Evolutionary conservation across 768 basidiomycete species (phyloP).

Genomic region (Hemileccinum rubropunctum): DNA sequence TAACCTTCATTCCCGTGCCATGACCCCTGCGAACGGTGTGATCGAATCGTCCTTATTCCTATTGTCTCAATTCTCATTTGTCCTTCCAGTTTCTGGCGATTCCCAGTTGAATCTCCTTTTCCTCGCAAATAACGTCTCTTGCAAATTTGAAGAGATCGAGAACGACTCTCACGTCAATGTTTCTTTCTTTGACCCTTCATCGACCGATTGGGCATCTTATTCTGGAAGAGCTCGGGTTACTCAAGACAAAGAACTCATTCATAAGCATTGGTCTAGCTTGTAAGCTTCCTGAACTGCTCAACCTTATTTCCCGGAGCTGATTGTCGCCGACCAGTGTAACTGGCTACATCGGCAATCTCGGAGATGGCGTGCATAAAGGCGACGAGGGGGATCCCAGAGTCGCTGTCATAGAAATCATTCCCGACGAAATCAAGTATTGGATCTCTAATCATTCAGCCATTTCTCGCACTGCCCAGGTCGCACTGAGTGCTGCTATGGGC

Average conservation of each 20-base stretch:
- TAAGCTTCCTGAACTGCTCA: constrained; percentile 22
- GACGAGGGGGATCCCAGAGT: constrained; percentile 77
- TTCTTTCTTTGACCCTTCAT: constrained; percentile 64
- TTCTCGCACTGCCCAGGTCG: constrained; percentile 58
- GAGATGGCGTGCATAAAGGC: constrained; percentile 84
- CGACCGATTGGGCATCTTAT: constrained; percentile 80
- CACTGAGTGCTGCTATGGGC: constrained; percentile 58
- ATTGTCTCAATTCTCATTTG: background rate
- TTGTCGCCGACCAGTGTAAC: constrained; percentile 40
- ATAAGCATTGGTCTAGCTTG: constrained; percentile 61
- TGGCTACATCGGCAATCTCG: constrained; percentile 86
- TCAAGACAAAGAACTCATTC: constrained; percentile 60
- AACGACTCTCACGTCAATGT: constrained; percentile 80
- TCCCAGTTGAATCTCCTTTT: constrained; percentile 60
- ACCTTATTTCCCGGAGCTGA: background rate
- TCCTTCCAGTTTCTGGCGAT: constrained; percentile 39
- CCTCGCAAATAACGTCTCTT: constrained; percentile 69
- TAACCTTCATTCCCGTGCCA: constrained; percentile 74
- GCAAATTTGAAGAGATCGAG: constrained; percentile 75
- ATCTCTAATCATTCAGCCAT: constrained; percentile 58
- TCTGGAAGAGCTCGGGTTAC: constrained; percentile 68
- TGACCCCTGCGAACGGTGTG: constrained; percentile 71
- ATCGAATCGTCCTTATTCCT: background rate
- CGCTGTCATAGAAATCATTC: constrained; percentile 72
- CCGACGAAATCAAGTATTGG: constrained; percentile 83